phyloP scores from a whole-genome alignment of 2,329 filamentous ascomycete genomes.

The Fusarium denticulatum region DNA sequence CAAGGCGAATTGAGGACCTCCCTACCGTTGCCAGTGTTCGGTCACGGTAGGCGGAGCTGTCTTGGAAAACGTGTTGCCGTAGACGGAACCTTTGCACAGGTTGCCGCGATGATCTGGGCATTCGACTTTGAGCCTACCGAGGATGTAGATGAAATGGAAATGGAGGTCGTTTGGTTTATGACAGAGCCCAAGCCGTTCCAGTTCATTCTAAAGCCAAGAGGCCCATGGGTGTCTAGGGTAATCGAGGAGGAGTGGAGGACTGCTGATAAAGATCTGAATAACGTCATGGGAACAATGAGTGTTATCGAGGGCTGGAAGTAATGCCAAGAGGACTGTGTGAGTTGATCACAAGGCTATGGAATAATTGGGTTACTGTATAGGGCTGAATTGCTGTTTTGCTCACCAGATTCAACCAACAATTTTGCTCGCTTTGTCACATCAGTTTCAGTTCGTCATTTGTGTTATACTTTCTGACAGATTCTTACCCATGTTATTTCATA shows the following conservation, averaged over 20 bases:
- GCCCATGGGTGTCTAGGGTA: background rate
- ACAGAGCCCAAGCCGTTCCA: background rate
- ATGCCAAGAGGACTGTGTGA: accelerated
- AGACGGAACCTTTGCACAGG: background rate
- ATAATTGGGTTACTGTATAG: too few relatives aligned
- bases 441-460: too few relatives aligned
- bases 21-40: background rate
- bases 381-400: too few relatives aligned
- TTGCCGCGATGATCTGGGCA: background rate
- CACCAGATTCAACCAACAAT: background rate
- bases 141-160: background rate
- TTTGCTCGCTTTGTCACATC: too few relatives aligned
- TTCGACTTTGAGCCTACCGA: background rate
- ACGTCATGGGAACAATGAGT: background rate
- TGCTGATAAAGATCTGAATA: background rate
- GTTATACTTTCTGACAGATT: too few relatives aligned
- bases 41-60: background rate
- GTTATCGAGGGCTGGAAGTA: background rate
- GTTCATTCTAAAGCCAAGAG: background rate
- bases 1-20: background rate
- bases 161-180: background rate
- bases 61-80: background rate
- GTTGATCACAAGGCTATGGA: background rate
- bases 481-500: too few relatives aligned
- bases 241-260: background rate